Conservation (phyloP, 139 green algal species). For the Desmodesmus armatus region DNA sequence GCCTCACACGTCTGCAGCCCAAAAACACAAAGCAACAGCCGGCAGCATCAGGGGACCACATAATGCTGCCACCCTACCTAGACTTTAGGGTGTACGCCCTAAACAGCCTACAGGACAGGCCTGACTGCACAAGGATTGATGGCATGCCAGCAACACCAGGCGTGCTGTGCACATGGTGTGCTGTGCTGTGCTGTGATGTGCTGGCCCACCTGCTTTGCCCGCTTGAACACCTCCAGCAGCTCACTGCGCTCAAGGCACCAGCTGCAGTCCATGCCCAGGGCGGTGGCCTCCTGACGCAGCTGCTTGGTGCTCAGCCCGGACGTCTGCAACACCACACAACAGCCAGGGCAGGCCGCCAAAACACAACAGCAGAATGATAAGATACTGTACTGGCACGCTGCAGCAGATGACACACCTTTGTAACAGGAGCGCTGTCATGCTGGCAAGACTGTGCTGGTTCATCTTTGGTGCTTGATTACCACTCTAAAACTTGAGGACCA, state of each 20-base stretch:
- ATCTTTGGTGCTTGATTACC: too few relatives aligned
- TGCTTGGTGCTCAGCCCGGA: not conserved
- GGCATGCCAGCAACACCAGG: not conserved
- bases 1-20: not conserved
- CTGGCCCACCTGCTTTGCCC: slow-evolving; percentile 18
- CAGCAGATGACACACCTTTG: not conserved
- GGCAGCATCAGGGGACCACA: not conserved
- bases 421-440: not conserved
- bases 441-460: too few relatives aligned
- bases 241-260: slow-evolving; percentile 44
- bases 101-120: too few relatives aligned
- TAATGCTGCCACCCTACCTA: too few relatives aligned
- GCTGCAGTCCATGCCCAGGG: slow-evolving; percentile 12
- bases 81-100: too few relatives aligned
- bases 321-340: not conserved
- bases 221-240: slow-evolving; percentile 11
- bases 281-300: not conserved
- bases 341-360: not conserved
- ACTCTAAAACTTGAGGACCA: too few relatives aligned
- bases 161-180: not conserved
- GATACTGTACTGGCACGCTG: not conserved
- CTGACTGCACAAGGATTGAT: not conserved
- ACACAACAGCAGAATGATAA: not conserved
- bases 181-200: not conserved
- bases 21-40: not conserved